Base-by-base conservation (phyloP, 2,329 filamentous ascomycete genomes). In the Botrytis pseudocinerea region DNA sequence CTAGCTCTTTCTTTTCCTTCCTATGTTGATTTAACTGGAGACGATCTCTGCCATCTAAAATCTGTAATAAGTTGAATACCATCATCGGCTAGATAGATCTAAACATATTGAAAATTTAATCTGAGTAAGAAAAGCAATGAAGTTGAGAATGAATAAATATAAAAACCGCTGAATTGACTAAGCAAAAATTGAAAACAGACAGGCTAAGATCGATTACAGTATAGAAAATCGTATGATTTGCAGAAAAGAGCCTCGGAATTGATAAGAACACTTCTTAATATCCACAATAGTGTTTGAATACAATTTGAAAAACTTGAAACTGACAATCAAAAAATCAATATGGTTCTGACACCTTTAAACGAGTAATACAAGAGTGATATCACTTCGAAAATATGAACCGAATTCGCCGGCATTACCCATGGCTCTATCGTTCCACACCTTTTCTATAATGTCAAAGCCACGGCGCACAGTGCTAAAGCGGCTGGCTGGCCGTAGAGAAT, bases 401-500 rank as follows among this genome's bases (percentile, higher is more conserved):
- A 82, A 72, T 66, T 81, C 79, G 9, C 73, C 65, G 66, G 65
- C 22, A 73, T 74, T 64, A 48, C 69, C 65, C 71, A 35, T 48
- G 69, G 54, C 71, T 61, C 74, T 77, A 42, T 73, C 74, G 16
- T 65, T 48, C 77, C 77, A 78, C 42, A 76, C 74, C 69, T 74
- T 75, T 42, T 78, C 76, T 74, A 78, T 78, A 40, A 79, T 79
- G 69, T 77, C 76, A 59, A 77, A 74, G 71, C 75, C 75, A 44
- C 76, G 76, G 16, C 71, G 75, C 51, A 73, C 71, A 22, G 77
- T 76, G 54, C 76, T 75, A 42, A 84, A 85, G 78, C 85, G 63
- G 22, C 73, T 73, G 46, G 73, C 72, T 9, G 77, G 75, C 61
- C 73, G 70, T 61, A 78, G 71, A 18, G 59, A 72, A 48, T 76